phyloP scores from a whole-genome alignment of 2,329 filamentous ascomycete genomes.

The Claviceps arundinis region DNA sequence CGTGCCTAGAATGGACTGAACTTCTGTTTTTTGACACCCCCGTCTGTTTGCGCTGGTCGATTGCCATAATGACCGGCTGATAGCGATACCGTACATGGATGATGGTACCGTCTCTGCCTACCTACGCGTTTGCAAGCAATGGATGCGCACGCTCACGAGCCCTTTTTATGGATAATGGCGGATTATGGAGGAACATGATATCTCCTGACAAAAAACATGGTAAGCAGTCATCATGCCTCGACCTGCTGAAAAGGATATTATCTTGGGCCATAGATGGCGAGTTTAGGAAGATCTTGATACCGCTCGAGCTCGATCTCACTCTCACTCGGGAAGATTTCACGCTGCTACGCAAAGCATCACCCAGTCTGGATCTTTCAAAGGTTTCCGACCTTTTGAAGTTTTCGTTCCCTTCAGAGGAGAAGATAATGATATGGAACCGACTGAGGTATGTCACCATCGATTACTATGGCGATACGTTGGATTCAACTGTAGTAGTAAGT shows the following conservation, averaged over 20 bases:
- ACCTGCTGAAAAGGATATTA: conserved; percentile 17
- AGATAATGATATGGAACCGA: conserved; percentile 4
- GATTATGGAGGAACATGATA: conserved; percentile 19
- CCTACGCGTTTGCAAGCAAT: conserved; percentile 13
- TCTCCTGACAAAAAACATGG: conserved; percentile 12
- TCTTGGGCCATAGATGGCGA: conserved; percentile 18
- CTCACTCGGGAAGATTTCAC: conserved; percentile 15
- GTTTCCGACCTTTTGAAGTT: conserved; percentile 6
- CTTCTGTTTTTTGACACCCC: conserved; percentile 12
- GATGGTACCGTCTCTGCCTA: conserved; percentile 15
- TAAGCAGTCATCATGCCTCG: conserved; percentile 10
- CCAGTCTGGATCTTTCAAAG: conserved; percentile 15
- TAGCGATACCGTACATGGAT: too few relatives aligned
- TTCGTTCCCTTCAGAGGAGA: conserved; percentile 3
- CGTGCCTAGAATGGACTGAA: conserved; percentile 19
- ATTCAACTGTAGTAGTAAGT: too few relatives aligned
- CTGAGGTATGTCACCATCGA: conserved; percentile 8
- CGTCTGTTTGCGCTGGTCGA: background rate
- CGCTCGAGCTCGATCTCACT: conserved; percentile 11
- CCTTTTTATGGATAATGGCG: conserved; percentile 11
- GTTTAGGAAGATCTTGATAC: conserved; percentile 16
- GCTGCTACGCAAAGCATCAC: conserved; percentile 13
- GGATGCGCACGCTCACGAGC: conserved; percentile 17
- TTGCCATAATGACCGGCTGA: background rate
- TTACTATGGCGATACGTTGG: background rate